phyloP scores from a whole-genome alignment of 2,329 filamentous ascomycete genomes.

The Stachybotrys chartarum region DNA sequence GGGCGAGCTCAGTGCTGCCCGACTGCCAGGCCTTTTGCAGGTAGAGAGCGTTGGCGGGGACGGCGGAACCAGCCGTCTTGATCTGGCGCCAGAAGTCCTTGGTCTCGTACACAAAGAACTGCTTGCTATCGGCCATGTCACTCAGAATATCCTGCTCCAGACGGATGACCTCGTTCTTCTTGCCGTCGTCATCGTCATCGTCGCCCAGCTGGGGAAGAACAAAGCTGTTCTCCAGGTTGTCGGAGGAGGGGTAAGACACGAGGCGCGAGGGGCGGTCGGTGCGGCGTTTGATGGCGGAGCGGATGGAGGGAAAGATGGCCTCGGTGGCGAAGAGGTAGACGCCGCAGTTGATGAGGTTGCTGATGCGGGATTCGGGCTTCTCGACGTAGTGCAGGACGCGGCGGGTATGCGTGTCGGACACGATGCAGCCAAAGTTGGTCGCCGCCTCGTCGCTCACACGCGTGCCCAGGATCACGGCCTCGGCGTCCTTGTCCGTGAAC shows the following conservation, averaged over 20 bases:
- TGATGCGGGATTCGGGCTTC: constrained; percentile 96
- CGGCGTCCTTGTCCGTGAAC: constrained; percentile 90
- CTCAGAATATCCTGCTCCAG: constrained; percentile 96
- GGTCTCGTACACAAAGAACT: constrained; percentile 97
- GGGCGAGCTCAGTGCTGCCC: constrained; percentile 68
- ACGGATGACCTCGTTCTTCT: constrained; percentile 80
- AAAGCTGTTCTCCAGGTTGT: constrained; percentile 71
- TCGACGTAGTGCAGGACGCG: constrained; percentile 98
- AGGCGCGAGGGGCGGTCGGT: constrained; percentile 77
- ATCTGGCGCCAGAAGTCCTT: constrained; percentile 99
- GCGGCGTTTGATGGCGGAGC: constrained; percentile 89
- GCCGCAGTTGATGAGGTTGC: constrained; percentile 97
- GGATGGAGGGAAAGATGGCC: constrained; percentile 93
- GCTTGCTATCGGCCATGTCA: constrained; percentile 92
- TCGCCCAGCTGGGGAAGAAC: constrained; percentile 31
- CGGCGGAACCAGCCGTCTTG: constrained; percentile 95
- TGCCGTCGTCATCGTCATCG: constrained; percentile 67
- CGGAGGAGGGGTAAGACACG: constrained; percentile 90
- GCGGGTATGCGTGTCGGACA: constrained; percentile 87
- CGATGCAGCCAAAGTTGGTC: constrained; percentile 95
- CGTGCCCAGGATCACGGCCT: constrained; percentile 93
- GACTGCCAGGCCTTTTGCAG: constrained; percentile 88
- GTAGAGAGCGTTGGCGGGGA: constrained; percentile 94
- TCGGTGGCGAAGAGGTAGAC: constrained; percentile 97
- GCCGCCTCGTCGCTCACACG: constrained; percentile 85